These are phyloP conservation scores for Helichrysum umbraculigerum DNA, from an alignment of 129 eudicot genomes.

Conservation along the genomic window DNA sequence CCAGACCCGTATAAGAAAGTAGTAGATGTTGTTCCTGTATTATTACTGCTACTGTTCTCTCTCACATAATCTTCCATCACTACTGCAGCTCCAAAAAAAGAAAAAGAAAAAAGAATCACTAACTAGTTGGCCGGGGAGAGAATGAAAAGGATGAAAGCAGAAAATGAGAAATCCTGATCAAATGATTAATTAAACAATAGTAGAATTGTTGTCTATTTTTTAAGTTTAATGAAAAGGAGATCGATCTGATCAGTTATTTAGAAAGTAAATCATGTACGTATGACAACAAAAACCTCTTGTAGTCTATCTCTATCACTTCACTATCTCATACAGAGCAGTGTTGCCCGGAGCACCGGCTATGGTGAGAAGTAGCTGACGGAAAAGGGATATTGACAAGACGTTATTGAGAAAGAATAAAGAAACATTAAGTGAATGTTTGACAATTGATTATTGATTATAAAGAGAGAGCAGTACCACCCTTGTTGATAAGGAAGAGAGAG, in stretches of 20 bases:
- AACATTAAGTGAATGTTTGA: slow-evolving; percentile 31
- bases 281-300: too few relatives aligned
- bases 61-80: slow-evolving; percentile 68
- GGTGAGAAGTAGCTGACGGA: background rate
- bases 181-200: too few relatives aligned
- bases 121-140: background rate
- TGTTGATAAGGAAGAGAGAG: slow-evolving; percentile 30
- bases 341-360: slow-evolving; percentile 22
- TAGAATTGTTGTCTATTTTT: too few relatives aligned
- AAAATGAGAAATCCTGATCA: background rate
- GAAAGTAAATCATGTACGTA: too few relatives aligned
- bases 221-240: too few relatives aligned
- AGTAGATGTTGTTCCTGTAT: slow-evolving; percentile 21
- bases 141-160: background rate
- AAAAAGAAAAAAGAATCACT: too few relatives aligned
- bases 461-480: slow-evolving; percentile 14
- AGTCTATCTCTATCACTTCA: too few relatives aligned
- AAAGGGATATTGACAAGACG: slow-evolving; percentile 32
- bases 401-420: slow-evolving; percentile 30
- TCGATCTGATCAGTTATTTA: too few relatives aligned
- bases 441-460: slow-evolving; percentile 24
- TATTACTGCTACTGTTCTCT: slow-evolving; percentile 44
- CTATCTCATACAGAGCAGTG: background rate
- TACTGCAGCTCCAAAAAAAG: background rate
- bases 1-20: slow-evolving; percentile 61